Evolutionary conservation across 768 basidiomycete species (phyloP), one percentile per base, ranked within the genome.

Genomic region (Neoboletus subvelutipes): DNA sequence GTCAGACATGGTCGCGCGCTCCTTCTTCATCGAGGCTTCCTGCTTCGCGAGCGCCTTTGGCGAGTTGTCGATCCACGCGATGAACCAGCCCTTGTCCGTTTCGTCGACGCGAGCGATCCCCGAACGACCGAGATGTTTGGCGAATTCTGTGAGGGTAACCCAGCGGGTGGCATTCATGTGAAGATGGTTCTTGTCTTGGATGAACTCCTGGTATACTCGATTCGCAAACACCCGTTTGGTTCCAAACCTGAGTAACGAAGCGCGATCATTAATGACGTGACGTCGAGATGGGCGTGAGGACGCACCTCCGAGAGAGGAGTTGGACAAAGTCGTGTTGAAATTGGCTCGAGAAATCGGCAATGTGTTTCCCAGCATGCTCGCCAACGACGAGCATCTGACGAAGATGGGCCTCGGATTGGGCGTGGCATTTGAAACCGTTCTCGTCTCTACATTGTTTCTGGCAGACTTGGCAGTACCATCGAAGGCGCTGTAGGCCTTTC

Each of bases 401-500:
- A 36, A 98, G 77, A 75, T 99, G 97, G 1, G 87, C 80, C 72
- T 96, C 94, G 31, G 91, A 92, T 52, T 83, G 82, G 17, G 86
- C 83, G 71, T 98, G 94, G 72, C 93, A 95, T 75, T 97, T 97
- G 84, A 98, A 99, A 18, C 95, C 97, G 73, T 99, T 99, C 78
- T 98, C 97, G 73, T 98, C 92, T 70, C 95, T 80, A 73, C 96
- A 98, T 74, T 98, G 96, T 72, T 99, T 99, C 81, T 98, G 78
- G 83, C 97, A 98, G 63, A 98, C 92, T 80, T 99, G 96, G 68
- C 96, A 98, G 76, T 92, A 99, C 96, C 95, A 98, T 60, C 95
- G 83, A 61, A 98, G 83, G 67, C 94, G 86, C 73, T 97, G 96
- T 48, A 96, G 79, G 65, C 94, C 96, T 70, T 98, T 98, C 56